Base-by-base conservation (phyloP, 352 stramenopile genomes). In the Phytophthora pseudosyringae region DNA sequence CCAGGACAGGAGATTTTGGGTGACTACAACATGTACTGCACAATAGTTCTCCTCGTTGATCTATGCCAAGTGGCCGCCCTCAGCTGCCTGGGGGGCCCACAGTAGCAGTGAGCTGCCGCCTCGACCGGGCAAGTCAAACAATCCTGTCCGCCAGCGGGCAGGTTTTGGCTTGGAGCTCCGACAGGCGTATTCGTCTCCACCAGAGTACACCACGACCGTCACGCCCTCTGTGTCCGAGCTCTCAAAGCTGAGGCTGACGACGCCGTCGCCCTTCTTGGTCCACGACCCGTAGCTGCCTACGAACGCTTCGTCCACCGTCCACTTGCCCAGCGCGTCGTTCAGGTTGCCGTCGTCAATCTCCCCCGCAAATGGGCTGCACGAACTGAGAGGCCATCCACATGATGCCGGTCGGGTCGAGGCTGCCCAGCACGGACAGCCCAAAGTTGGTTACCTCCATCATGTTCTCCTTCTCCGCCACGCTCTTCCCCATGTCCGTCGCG, bases 321-420 rank as follows among this genome's bases (percentile, higher is more conserved):
- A 57, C 11, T 83, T 45, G 1, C 73, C 76, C 5, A 86, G 36
- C 0, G 76, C 74, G 5, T 73, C 39, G 2, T 68, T 55, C 1
- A 75, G 45, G 5, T 43, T 53, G 1, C 76, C 76, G 26, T 78
- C 72, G 28, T 86, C 73, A 36, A 85, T 77, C 39, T 81, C 64
- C 12, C 73, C 71, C 58, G 25, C 67, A 63, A n/a, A 39, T 54
- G 29, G 66, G 66, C 44, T 78, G 66, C 1, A 75, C 50, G 18
- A 70, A 76, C 18, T 75, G 62, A 16, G 57, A 44, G 0, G 36
- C 70, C 66, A 78, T 63, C 1, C 29, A 57, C 3, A 46, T 46
- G 13, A 78, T 52, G 5, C 70, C 70, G 0, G 68, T 80, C 9
- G 71, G 64, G 16, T 80, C 71, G 9, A 79, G 53, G 13, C 32